These are phyloP conservation scores for Pistacia atlantica DNA, from an alignment of 345 rosid genomes.

Conservation along the genomic window DNA sequence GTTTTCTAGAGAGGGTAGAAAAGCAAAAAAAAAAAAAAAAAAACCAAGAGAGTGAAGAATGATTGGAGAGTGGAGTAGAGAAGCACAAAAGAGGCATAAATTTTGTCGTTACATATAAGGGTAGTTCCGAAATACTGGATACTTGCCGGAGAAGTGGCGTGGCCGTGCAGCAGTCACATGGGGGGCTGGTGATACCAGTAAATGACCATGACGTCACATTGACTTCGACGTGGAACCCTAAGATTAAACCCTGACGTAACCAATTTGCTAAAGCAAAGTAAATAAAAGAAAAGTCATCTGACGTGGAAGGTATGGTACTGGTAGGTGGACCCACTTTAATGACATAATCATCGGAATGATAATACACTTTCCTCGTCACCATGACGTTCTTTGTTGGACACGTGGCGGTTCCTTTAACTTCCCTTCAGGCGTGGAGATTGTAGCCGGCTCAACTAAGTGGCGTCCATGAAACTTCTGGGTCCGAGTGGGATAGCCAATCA, in stretches of 20 bases:
- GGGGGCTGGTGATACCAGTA: slow-evolving; percentile 4
- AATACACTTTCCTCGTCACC: slow-evolving; percentile 39
- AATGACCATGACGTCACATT: slow-evolving; percentile 29
- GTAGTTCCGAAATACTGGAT: slow-evolving; percentile 25
- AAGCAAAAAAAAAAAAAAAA: not conserved
- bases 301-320: slow-evolving; percentile 14
- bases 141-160: slow-evolving; percentile 18
- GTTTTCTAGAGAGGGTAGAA: no score
- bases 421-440: slow-evolving; percentile 47
- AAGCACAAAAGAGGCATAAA: not conserved
- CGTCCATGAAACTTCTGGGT: not conserved
- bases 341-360: slow-evolving; percentile 36
- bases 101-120: not conserved
- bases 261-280: slow-evolving; percentile 8
- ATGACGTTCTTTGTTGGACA: slow-evolving; percentile 34
- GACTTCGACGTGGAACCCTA: slow-evolving; percentile 24
- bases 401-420: slow-evolving; percentile 30
- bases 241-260: slow-evolving; percentile 24
- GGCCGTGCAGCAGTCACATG: slow-evolving; percentile 29
- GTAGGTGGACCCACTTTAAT: not conserved
- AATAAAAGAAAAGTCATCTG: not conserved
- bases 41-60: not conserved
- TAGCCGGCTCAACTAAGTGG: slow-evolving; percentile 6
- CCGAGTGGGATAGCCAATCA: not conserved
- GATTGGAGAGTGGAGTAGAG: slow-evolving; percentile 10